Evolutionary conservation across 768 basidiomycete genomes (phyloP).

Genomic region (Aureoboletus auriporus): DNA sequence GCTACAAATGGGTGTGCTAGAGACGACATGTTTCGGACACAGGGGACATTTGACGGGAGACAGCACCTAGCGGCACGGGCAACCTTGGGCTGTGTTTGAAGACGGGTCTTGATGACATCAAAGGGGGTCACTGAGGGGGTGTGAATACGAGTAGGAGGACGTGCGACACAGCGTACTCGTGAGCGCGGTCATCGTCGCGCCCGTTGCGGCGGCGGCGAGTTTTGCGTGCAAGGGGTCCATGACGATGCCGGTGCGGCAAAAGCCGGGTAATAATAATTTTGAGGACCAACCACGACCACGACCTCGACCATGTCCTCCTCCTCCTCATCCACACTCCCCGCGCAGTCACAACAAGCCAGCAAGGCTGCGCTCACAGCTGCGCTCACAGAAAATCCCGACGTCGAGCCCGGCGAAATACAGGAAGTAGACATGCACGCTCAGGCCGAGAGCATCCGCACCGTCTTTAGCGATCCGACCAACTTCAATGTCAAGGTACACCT

Average conservation of each 20-base stretch:
- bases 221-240: constrained; percentile 81
- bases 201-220: constrained; percentile 72
- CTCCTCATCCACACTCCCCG: constrained; percentile 48
- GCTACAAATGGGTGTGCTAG: constrained; percentile 51
- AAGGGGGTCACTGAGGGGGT: constrained; percentile 92
- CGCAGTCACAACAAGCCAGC: constrained; percentile 69
- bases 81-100: constrained; percentile 83
- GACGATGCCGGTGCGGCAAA: constrained; percentile 20
- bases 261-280: constrained; percentile 13
- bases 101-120: constrained; percentile 93
- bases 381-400: constrained; percentile 52
- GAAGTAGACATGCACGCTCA: constrained; percentile 83
- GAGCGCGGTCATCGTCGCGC: constrained; percentile 76
- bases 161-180: constrained; percentile 56
- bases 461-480: constrained; percentile 88
- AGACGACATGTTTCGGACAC: constrained; percentile 78
- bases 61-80: constrained; percentile 61
- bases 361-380: constrained; percentile 77
- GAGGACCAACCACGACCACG: too few relatives aligned
- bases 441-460: constrained; percentile 81
- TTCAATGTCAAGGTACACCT: constrained; percentile 90
- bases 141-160: constrained; percentile 7
- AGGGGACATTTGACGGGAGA: constrained; percentile 51
- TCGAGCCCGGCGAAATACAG: constrained; percentile 82
- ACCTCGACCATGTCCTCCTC: neutral